These are phyloP conservation scores for Xylaria sp. DNA, from an alignment of 495 filamentous ascomycete genomes.

Conservation along the genomic window DNA sequence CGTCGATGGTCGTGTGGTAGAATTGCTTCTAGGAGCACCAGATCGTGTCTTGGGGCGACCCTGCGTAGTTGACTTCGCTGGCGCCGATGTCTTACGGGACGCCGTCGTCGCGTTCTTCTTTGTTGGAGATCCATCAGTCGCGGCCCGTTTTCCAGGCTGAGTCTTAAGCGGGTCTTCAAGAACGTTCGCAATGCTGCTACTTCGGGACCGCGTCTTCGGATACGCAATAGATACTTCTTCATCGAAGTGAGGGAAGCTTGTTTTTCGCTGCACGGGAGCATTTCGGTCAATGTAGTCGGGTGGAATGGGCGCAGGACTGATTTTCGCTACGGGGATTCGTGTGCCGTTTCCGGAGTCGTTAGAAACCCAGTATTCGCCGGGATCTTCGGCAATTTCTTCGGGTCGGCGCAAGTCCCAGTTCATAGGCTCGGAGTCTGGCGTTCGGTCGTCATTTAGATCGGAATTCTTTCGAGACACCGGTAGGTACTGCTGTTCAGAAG, in stretches of 20 bases:
- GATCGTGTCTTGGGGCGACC: slow-evolving; percentile 70
- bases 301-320: slow-evolving; percentile 78
- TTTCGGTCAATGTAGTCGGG: slow-evolving; percentile 73
- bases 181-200: slow-evolving; percentile 69
- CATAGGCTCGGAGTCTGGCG: slow-evolving; percentile 40
- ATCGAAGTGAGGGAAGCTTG: slow-evolving; percentile 45
- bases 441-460: slow-evolving; percentile 43
- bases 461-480: slow-evolving; percentile 57
- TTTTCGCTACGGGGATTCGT: slow-evolving; percentile 81
- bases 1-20: slow-evolving; percentile 62
- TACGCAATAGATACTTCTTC: slow-evolving; percentile 65
- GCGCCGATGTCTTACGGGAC: slow-evolving; percentile 50
- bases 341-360: slow-evolving; percentile 59
- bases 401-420: slow-evolving; percentile 77
- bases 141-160: slow-evolving; percentile 52
- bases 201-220: slow-evolving; percentile 71
- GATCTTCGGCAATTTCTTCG: slow-evolving; percentile 79
- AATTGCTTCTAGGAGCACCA: slow-evolving; percentile 60
- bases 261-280: slow-evolving; percentile 69
- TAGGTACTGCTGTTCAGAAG: slow-evolving; percentile 39
- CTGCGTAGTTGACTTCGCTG: slow-evolving; percentile 51
- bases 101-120: slow-evolving; percentile 46
- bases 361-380: slow-evolving; percentile 51
- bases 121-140: slow-evolving; percentile 51
- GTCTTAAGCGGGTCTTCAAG: slow-evolving; percentile 56